A percentile compares a stretch with the other conserved stretches of the same genome.
phyloP scores from a whole-genome alignment of 2,329 filamentous ascomycete species.

The Aspergillus terreus region DNA sequence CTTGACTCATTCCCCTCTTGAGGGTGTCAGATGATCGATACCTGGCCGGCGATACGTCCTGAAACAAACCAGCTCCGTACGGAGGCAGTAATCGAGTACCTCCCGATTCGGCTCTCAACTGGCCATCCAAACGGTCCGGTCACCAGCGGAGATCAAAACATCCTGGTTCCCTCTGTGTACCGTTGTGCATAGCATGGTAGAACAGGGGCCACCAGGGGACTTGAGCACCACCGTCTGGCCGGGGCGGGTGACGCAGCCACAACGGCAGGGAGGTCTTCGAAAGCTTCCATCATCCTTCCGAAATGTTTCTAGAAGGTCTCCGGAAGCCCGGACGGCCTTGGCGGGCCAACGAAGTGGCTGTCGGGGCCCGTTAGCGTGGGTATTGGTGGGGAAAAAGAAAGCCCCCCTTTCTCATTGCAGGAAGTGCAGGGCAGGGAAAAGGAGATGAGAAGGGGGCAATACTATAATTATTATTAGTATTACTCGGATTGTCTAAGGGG shows the following conservation, averaged over 20 bases:
- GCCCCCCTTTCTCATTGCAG: slow-evolving; percentile 3
- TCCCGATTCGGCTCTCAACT: too few species aligned
- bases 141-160: too few species aligned
- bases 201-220: slow-evolving; percentile 11
- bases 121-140: too few species aligned
- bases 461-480: not conserved
- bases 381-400: slow-evolving; percentile 7
- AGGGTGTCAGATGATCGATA: too few species aligned
- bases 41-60: too few species aligned
- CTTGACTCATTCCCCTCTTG: too few species aligned
- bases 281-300: slow-evolving; percentile 14
- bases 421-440: slow-evolving; percentile 3
- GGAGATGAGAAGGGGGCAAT: not conserved
- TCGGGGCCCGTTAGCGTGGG: slow-evolving; percentile 16
- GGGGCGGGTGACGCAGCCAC: slow-evolving; percentile 11
- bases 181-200: not conserved
- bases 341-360: slow-evolving; percentile 7
- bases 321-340: slow-evolving; percentile 17
- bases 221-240: slow-evolving; percentile 1
- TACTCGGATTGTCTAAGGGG: not conserved
- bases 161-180: not conserved
- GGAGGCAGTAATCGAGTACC: too few species aligned
- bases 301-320: slow-evolving; percentile 18
- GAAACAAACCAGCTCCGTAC: too few species aligned
- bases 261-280: slow-evolving; percentile 11